Conservation (phyloP, 257 asterid species). For the Mitragyna speciosa region DNA sequence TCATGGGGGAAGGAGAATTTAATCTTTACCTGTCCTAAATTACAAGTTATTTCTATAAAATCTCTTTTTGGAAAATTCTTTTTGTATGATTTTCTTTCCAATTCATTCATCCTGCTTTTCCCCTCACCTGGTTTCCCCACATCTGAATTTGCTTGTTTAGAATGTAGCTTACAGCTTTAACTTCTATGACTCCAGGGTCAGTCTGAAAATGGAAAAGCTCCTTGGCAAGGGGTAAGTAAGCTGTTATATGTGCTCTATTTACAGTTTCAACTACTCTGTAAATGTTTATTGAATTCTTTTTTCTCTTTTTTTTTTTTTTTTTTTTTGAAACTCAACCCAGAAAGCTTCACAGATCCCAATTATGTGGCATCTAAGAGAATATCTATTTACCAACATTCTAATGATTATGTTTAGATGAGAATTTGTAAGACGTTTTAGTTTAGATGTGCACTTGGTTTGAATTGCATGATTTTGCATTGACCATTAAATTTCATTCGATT, state of each 20-base stretch:
- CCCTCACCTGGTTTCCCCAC: neutral
- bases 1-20: neutral
- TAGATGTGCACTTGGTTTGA: neutral
- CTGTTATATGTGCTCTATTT: neutral
- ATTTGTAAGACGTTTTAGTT: neutral
- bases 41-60: neutral
- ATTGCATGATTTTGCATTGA: conserved; percentile 2
- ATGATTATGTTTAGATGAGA: neutral
- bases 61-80: neutral
- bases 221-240: conserved; percentile 91
- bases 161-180: conserved; percentile 7
- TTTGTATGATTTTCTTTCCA: neutral
- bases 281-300: neutral
- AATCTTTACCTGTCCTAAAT: neutral
- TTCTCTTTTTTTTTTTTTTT: neutral
- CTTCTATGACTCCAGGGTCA: conserved; percentile 58
- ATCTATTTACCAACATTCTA: neutral
- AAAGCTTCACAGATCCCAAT: neutral
- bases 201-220: conserved; percentile 74
- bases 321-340: neutral
- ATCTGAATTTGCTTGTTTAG: conserved; percentile 1
- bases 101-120: neutral
- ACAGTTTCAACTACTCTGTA: neutral
- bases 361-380: neutral
- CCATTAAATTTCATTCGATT: neutral